Evolutionary conservation across 345 rosid species (phyloP).

Genomic region (Turnera subulata): DNA sequence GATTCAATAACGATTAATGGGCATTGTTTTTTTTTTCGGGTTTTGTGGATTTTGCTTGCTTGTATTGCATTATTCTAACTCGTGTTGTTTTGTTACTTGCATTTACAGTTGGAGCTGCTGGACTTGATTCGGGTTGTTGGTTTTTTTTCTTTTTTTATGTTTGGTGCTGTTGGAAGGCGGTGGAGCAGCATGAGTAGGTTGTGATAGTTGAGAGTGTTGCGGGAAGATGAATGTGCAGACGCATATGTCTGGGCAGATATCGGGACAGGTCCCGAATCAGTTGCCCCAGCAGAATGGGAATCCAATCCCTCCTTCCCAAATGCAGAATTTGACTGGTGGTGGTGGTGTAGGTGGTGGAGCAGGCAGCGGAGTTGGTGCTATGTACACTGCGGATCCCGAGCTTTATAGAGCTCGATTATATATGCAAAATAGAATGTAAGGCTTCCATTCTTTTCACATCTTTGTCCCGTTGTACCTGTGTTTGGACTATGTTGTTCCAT

Average conservation of each 20-base stretch:
- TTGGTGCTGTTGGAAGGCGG: not conserved
- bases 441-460: not conserved
- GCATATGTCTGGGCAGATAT: conserved; percentile 49
- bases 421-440: conserved; percentile 63
- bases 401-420: conserved; percentile 35
- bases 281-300: conserved; percentile 63
- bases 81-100: too few relatives aligned
- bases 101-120: too few relatives aligned
- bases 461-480: not conserved
- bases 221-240: conserved; percentile 58
- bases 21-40: too few relatives aligned
- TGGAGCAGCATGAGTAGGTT: conserved; percentile 11
- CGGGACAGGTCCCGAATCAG: conserved; percentile 67
- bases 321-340: conserved; percentile 43
- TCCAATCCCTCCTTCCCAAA: conserved; percentile 43
- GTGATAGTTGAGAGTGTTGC: not conserved
- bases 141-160: not conserved
- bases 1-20: too few relatives aligned
- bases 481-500: not conserved
- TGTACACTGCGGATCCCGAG: conserved; percentile 41
- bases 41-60: too few relatives aligned
- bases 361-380: conserved; percentile 23
- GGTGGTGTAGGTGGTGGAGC: conserved; percentile 21
- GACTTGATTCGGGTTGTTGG: not conserved
- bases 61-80: too few relatives aligned